Conservation (phyloP, 139 green algal genomes). For the Desmodesmus armatus region DNA sequence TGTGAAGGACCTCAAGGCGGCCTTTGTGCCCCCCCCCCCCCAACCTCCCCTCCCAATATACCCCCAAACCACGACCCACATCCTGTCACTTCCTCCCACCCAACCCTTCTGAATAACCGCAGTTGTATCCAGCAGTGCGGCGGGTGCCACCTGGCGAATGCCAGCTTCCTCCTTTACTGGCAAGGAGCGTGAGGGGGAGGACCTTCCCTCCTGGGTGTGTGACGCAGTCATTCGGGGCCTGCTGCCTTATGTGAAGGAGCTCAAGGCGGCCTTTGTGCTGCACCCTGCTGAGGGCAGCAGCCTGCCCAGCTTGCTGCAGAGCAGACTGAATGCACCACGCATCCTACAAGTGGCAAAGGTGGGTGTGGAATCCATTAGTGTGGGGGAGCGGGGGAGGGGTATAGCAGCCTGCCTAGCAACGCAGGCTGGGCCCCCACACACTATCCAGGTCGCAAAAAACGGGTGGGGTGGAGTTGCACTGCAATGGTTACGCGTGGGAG, state of each 20-base stretch:
- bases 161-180: constrained; percentile 51
- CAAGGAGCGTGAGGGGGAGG: constrained; percentile 55
- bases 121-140: constrained; percentile 49
- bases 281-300: constrained; percentile 68
- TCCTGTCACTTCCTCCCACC: too few relatives aligned
- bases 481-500: too few relatives aligned
- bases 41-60: too few relatives aligned
- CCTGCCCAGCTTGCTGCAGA: constrained; percentile 80
- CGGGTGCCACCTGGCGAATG: constrained; percentile 51
- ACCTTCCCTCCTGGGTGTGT: constrained; percentile 79
- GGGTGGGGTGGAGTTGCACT: too few relatives aligned
- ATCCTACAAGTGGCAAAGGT: constrained; percentile 90
- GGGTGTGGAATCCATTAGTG: not conserved
- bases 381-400: too few relatives aligned
- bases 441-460: too few relatives aligned
- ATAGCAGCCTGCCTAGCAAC: too few relatives aligned
- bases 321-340: constrained; percentile 84
- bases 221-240: constrained; percentile 75
- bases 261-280: constrained; percentile 89
- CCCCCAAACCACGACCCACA: too few relatives aligned
- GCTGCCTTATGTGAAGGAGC: constrained; percentile 59
- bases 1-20: constrained; percentile 76
- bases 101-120: not conserved
- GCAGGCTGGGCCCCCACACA: too few relatives aligned
- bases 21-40: too few relatives aligned